Conservation (phyloP, 2,329 filamentous ascomycete species). For the Colletotrichum navitas region DNA sequence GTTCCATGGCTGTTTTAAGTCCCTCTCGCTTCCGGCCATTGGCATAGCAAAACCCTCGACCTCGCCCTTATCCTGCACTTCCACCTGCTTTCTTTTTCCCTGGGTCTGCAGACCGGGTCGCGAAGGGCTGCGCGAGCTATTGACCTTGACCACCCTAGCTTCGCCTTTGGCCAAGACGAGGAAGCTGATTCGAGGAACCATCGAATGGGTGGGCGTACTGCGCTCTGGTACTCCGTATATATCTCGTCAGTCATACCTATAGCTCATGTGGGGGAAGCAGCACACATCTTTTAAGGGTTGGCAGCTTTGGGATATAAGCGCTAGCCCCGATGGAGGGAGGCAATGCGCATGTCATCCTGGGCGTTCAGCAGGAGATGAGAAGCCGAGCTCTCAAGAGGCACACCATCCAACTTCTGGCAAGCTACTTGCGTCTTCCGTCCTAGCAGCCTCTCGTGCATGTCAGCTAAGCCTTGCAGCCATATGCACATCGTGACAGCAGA, state of each 20-base stretch:
- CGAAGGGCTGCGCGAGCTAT: conserved; percentile 14
- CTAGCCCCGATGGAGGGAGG: neutral
- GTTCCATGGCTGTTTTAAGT: conserved; percentile 21
- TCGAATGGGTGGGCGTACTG: neutral
- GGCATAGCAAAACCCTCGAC: neutral
- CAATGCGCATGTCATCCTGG: neutral
- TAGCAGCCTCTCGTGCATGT: conserved; percentile 7
- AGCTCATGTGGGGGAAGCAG: neutral
- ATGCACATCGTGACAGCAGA: neutral
- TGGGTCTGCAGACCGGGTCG: neutral
- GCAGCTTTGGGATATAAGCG: neutral
- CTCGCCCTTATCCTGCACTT: neutral
- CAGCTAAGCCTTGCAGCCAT: conserved; percentile 4
- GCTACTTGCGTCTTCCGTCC: neutral
- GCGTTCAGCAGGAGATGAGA: neutral
- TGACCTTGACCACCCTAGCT: conserved; percentile 2
- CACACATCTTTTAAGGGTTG: neutral
- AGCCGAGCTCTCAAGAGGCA: neutral
- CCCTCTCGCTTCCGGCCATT: conserved; percentile 28
- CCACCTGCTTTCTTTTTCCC: neutral
- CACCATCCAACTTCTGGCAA: neutral
- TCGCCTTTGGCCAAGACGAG: neutral
- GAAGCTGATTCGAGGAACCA: conserved; percentile 13
- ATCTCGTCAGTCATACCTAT: neutral
- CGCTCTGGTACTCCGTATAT: neutral